Evolutionary conservation across 2,329 filamentous ascomycete genomes (phyloP).

Genomic region (Apiospora koreana): DNA sequence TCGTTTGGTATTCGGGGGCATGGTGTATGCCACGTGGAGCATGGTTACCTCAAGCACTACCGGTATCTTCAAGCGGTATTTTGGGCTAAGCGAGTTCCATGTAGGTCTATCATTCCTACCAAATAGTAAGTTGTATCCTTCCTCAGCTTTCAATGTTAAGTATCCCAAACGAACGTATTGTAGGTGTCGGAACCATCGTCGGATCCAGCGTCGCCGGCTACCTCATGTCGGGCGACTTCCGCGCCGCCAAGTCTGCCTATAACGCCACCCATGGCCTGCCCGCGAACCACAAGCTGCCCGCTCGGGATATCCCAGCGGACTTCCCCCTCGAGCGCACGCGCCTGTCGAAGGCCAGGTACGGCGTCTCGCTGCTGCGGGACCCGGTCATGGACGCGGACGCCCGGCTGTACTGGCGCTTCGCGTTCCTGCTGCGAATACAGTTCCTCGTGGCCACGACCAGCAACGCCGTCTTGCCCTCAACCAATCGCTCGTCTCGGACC

Average conservation of each 20-base stretch:
- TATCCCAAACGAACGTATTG: not conserved
- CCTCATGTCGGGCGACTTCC: constrained; percentile 42
- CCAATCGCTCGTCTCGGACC: constrained; percentile 34
- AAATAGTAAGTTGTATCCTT: constrained; percentile 20
- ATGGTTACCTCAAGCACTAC: constrained; percentile 49
- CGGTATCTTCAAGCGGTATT: constrained; percentile 32
- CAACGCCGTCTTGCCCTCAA: constrained; percentile 39
- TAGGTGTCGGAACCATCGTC: constrained; percentile 40
- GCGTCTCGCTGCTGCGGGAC: constrained; percentile 27
- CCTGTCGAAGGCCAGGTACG: constrained; percentile 35
- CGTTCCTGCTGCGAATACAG: constrained; percentile 27
- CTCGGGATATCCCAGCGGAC: constrained; percentile 30
- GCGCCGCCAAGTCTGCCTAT: constrained; percentile 28
- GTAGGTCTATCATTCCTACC: constrained; percentile 29
- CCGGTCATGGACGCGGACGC: constrained; percentile 17
- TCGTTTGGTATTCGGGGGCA: constrained; percentile 39
- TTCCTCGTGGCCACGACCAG: constrained; percentile 38
- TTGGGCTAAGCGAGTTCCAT: constrained; percentile 24
- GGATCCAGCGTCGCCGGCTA: constrained; percentile 42
- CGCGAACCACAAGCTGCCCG: constrained; percentile 26
- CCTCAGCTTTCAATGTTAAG: not conserved
- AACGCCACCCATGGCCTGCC: constrained; percentile 29
- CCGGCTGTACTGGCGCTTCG: constrained; percentile 24
- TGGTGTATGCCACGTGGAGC: constrained; percentile 42
- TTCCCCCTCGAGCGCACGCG: constrained; percentile 46